Evolutionary conservation across 768 basidiomycete genomes (phyloP), one percentile per base, ranked within the genome.

Genomic region (Boletellus sp.): DNA sequence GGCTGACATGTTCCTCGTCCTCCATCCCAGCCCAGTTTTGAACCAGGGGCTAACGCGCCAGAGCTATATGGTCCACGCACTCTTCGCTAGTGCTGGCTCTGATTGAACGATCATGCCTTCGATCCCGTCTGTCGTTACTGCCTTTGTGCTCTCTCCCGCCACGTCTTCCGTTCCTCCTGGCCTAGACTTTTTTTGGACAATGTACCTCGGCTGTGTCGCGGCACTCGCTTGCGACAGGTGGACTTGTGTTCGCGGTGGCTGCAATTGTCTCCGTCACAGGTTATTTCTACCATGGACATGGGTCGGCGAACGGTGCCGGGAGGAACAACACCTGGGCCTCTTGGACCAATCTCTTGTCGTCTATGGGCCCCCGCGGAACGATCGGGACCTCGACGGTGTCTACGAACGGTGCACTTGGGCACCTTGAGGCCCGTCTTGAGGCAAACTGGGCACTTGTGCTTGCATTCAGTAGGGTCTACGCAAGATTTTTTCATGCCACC

Each of bases 401-500:
- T 35, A 23, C 35, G 15, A 31, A 31, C 6, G 42, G 45, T 36
- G 42, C 34, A 50, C 33, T 17, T 9, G 19, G 16, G 1, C 50
- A 62, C 32, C 26, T 49, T 8, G 62, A 59, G 52, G 34, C 10
- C 3, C 52, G 51, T 16, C 39, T n/a, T 2, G 46, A 64, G 37
- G 59, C 53, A 17, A 2, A 52, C 39, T 38, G 5, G 4, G 12
- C 5, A 6, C 26, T 1, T 9, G 3, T 22, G 2, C 12, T 10
- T 32, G 3, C 8, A 45, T 28, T 62, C 5, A 59, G 32, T 13
- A 62, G 58, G 56, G 50, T 63, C 0, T 61, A 63, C 26, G 59
- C 58, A 1, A 58, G 33, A 34, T 54, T 40, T 44, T 63, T 63
- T 33, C 61, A 63, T 31, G 62, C 62, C 3, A 52, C 44, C 1